Base-by-base conservation (phyloP, 2,329 filamentous ascomycete genomes). In the Catunica adiposa region DNA sequence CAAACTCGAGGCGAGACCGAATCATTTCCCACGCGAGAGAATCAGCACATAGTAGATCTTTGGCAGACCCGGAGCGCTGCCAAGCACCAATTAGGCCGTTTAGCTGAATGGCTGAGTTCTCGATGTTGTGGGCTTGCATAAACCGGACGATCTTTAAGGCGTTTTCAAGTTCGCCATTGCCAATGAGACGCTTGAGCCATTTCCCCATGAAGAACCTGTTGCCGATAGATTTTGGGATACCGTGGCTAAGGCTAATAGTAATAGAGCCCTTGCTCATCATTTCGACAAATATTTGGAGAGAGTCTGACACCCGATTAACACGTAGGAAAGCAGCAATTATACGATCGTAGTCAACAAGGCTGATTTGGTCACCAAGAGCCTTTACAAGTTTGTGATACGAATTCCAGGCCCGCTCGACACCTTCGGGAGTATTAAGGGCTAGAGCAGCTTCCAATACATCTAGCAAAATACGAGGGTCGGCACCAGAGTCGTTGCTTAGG, bases 131-230 rank as follows among this genome's bases (percentile, higher is more conserved):
- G 54, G 77, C 72, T 61, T 82, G 79, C 84, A 94, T 90, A 60
- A 89, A 74, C 14, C 84, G 76, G 26, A 92, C 71, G 7, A 94
- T 86, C 58, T 79, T 78, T 54, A 78, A 74, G 2, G 87, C 86
- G 1, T 83, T 84, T 56, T 84, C 77, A 14, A 86, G 69, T 60
- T 88, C 78, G 1, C 80, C 81, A 57, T 82, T 78, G 15, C 82
- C 83, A 56, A 94, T 84, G 7, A 94, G 77, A 52, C 84, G 80
- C 67, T 90, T 90, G 63, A 94, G 76, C 89, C 89, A 95, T 62
- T 87, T 89, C 34, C 83, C 85, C 61, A 89, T 84, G 67, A 95
- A 86, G 67, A 88, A 90, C 60, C 83, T 82, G 66, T 94, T 92
- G 52, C 70, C 72, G 40, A 80, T 67, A 7, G 71, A 67, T 0